These are phyloP conservation scores for Catenaria anguillulae DNA, from an alignment of 371 early-diverging fungal genomes.

Conservation along the genomic window DNA sequence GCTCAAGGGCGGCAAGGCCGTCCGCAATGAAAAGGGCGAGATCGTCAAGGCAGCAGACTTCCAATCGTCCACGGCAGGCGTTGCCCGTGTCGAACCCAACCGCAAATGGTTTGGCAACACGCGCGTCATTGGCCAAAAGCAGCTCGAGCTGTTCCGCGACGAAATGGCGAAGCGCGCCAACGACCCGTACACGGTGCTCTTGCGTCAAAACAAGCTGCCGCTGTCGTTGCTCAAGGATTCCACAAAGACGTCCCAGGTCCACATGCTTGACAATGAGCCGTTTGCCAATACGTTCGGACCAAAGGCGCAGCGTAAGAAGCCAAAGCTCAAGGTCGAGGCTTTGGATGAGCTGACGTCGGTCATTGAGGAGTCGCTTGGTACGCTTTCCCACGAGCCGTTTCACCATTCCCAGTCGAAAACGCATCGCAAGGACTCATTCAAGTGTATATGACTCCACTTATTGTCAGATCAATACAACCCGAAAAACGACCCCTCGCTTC, in stretches of 20 bases:
- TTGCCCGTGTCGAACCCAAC: slow-evolving; percentile 77
- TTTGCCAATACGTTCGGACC: slow-evolving; percentile 84
- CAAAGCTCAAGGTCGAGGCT: slow-evolving; percentile 55
- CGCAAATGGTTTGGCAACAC: slow-evolving; percentile 97
- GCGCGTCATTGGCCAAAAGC: slow-evolving; percentile 83
- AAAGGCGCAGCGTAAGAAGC: slow-evolving; percentile 88
- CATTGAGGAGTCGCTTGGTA: slow-evolving; percentile 44
- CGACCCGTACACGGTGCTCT: slow-evolving; percentile 92
- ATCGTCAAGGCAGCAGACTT: slow-evolving; percentile 90
- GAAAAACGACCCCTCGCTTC: slow-evolving; percentile 53
- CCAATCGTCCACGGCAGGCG: slow-evolving; percentile 68
- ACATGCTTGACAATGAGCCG: slow-evolving; percentile 82
- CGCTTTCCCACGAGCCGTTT: neutral
- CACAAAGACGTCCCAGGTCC: slow-evolving; percentile 60
- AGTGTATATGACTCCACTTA: neutral
- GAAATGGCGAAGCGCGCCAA: slow-evolving; percentile 75
- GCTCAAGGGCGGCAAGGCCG: slow-evolving; percentile 81
- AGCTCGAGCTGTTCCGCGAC: slow-evolving; percentile 75
- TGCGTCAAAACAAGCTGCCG: slow-evolving; percentile 93
- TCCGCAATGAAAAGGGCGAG: slow-evolving; percentile 73
- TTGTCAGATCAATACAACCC: slow-evolving; percentile 47
- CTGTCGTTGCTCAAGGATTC: slow-evolving; percentile 82
- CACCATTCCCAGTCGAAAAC: too few relatives aligned
- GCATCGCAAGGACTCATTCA: neutral
- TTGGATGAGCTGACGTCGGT: slow-evolving; percentile 70